Evolutionary conservation across 2,329 filamentous ascomycete genomes (phyloP), one percentile per base, ranked within the genome.

Genomic region (Claviceps sp.): DNA sequence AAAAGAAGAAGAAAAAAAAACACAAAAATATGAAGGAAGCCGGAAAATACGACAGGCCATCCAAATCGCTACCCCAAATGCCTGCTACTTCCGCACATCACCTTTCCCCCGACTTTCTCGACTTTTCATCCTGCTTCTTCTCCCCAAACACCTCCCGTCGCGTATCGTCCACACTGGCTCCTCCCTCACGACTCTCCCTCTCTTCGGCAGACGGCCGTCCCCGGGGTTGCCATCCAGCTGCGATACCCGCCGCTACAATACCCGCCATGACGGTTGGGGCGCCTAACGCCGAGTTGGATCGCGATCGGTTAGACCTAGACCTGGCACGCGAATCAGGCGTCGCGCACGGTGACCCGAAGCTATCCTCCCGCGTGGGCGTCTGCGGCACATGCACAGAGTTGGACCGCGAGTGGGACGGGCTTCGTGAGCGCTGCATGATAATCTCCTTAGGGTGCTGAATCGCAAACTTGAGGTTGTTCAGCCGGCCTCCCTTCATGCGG

Each of bases 221-320:
- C 51, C 82, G 77, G 1, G 86, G 86, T 47, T 84, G 86, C 85
- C 85, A 90, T 34, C 83, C 84, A 14, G 82, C 85, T 37, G 81
- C 85, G 37, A 90, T 79, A 61, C 83, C 84, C 44, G 85, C 86
- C 8, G 85, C 86, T 48, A 90, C 80, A 53, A 90, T 84, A 55
- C 86, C 86, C n/a, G 86, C 84, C 86, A 89, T 89, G 55, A 88
- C 85, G 7, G 83, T 82, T 1, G 85, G 82, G 2, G 85, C 84
- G 11, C 82, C 85, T 11, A 90, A 74, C 1, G 84, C 84, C 30
- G 85, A 88, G 65, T 84, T 84, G 42, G 77, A 79, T 53, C 82
- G 71, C 52, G 81, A 82, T 55, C 82, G 73, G 59, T 73, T 84
- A 44, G 83, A 86, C 57, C 82, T 75, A 49, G 84, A 86, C 50